Conservation (phyloP, 1,284 basidiomycete species). For the Cutaneotrichosporon sp. region DNA sequence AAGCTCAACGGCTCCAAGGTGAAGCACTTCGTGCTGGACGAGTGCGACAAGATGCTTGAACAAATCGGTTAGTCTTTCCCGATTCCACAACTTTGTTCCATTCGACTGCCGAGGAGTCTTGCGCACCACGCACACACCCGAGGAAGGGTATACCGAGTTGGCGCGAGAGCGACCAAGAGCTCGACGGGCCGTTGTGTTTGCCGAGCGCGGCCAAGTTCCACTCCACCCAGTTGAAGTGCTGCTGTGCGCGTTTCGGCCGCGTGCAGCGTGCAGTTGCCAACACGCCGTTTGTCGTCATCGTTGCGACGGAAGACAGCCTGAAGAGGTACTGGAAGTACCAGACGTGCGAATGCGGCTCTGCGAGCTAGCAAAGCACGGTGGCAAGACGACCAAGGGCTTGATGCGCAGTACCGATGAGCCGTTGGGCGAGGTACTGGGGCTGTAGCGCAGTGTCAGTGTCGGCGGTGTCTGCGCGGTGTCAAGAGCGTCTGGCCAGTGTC, state of each 20-base stretch:
- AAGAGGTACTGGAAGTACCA: background rate
- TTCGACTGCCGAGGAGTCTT: conserved; percentile 4
- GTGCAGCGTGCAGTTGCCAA: background rate
- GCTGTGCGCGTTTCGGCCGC: conserved; percentile 3
- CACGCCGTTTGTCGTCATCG: background rate
- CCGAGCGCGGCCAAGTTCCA: too few species aligned
- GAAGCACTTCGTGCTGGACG: conserved; percentile 99
- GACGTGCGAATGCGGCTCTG: conserved; percentile 1
- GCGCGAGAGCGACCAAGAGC: background rate
- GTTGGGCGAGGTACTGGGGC: conserved; percentile 1
- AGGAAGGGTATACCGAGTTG: background rate
- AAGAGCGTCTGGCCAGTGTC: conserved; percentile 1
- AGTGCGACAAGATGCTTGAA: conserved; percentile 99
- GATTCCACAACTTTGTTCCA: conserved; percentile 8
- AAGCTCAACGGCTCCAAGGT: conserved; percentile 85
- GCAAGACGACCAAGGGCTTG: conserved; percentile 1
- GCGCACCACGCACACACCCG: too few species aligned
- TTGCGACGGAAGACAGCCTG: conserved; percentile 2
- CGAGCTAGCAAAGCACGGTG: conserved; percentile 1
- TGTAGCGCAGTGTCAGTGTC: too few species aligned
- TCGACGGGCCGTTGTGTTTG: background rate
- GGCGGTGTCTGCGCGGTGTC: too few species aligned
- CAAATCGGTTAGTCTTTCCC: conserved; percentile 87
- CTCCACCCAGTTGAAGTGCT: background rate
- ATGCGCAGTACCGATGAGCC: background rate